Evolutionary conservation across 2,329 filamentous ascomycete genomes (phyloP).

Genomic region (Aspergillus fructus): DNA sequence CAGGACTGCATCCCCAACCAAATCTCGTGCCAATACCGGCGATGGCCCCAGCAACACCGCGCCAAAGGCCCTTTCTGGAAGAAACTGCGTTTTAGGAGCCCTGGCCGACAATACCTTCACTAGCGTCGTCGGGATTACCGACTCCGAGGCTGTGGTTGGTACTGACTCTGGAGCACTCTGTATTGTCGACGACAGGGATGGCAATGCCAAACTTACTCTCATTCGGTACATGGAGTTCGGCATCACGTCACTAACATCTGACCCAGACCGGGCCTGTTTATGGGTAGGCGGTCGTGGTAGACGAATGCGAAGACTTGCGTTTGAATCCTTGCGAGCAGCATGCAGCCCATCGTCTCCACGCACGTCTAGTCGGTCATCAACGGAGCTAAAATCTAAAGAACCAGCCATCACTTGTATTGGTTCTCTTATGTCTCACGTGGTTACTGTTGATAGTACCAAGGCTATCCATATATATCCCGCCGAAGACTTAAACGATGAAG

Average conservation of each 20-base stretch:
- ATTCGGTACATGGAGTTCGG: conserved; percentile 66
- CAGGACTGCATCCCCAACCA: conserved; percentile 60
- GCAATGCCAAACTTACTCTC: conserved; percentile 68
- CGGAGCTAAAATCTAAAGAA: conserved; percentile 29
- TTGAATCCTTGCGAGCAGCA: conserved; percentile 38
- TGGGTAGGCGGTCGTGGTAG: conserved; percentile 70
- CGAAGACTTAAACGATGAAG: conserved; percentile 31
- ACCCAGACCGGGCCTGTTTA: conserved; percentile 54
- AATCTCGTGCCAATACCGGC: conserved; percentile 55
- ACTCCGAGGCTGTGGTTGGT: conserved; percentile 75
- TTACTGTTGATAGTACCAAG: conserved; percentile 73
- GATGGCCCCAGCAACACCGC: conserved; percentile 33
- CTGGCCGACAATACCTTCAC: conserved; percentile 84
- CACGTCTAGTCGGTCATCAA: conserved; percentile 20
- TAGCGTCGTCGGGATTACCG: conserved; percentile 69
- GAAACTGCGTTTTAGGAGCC: conserved; percentile 81
- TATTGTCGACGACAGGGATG: conserved; percentile 73
- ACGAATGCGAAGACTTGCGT: conserved; percentile 49
- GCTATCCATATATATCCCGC: conserved; percentile 66
- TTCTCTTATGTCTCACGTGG: conserved; percentile 64
- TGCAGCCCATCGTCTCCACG: conserved; percentile 28
- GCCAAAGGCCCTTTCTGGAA: conserved; percentile 73
- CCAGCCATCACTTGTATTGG: conserved; percentile 64
- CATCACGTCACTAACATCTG: conserved; percentile 66
- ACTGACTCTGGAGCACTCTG: conserved; percentile 90